Conservation (phyloP, 1,284 basidiomycete genomes). For the Pyrrhoderma lamaoense region DNA sequence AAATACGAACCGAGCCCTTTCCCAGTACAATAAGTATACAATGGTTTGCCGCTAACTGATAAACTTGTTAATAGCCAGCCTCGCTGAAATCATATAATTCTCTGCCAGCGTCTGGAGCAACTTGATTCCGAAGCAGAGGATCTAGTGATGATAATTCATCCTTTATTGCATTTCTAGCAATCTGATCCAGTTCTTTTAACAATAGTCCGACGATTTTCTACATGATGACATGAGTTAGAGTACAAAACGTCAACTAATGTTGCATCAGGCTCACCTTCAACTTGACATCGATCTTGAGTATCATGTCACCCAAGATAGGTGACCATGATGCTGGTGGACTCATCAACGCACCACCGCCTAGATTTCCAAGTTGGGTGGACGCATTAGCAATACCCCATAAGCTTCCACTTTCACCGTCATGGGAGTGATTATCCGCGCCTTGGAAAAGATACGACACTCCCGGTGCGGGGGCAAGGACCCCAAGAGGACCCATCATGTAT, state of each 20-base stretch:
- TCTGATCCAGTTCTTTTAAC: conserved; percentile 75
- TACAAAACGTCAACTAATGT: conserved; percentile 8
- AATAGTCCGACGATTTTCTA: conserved; percentile 74
- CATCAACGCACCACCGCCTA: conserved; percentile 28
- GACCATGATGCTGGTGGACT: conserved; percentile 58
- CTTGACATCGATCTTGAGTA: conserved; percentile 73
- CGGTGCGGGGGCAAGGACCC: conserved; percentile 63
- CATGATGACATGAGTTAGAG: conserved; percentile 2
- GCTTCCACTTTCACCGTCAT: conserved; percentile 40
- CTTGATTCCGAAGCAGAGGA: conserved; percentile 59
- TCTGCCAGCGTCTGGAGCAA: conserved; percentile 29
- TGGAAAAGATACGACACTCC: conserved; percentile 75
- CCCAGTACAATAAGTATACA: too few relatives aligned
- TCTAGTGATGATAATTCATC: conserved; percentile 76
- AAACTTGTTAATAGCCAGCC: background rate
- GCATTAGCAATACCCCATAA: conserved; percentile 64
- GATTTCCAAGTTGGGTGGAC: conserved; percentile 18
- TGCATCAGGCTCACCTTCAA: conserved; percentile 56
- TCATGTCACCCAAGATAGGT: conserved; percentile 56
- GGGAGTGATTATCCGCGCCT: conserved; percentile 26
- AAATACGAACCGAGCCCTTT: too few relatives aligned
- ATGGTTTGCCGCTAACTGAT: too few relatives aligned
- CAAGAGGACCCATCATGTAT: conserved; percentile 71
- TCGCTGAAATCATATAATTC: conserved; percentile 42
- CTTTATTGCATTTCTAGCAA: conserved; percentile 71